These are phyloP conservation scores for Carpinus fangiana DNA, from an alignment of 306 rosid species.

Conservation along the genomic window DNA sequence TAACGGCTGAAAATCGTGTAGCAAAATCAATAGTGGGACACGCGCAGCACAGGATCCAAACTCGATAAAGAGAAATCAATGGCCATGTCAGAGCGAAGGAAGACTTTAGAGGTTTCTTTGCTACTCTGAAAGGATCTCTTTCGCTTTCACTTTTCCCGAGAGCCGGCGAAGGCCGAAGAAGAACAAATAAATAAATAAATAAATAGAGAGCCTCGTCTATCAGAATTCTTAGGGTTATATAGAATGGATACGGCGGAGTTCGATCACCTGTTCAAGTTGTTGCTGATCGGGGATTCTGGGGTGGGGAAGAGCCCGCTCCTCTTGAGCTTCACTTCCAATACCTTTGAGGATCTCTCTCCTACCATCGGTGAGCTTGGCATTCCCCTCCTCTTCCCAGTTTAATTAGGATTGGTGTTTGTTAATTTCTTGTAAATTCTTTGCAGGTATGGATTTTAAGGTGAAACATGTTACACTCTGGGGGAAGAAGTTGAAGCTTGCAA, in stretches of 20 bases:
- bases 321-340: constrained; percentile 63
- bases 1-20: too few species aligned
- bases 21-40: too few species aligned
- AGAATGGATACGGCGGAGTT: constrained; percentile 67
- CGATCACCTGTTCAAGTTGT: constrained; percentile 77
- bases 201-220: too few species aligned
- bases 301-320: constrained; percentile 85
- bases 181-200: too few species aligned
- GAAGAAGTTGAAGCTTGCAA: constrained; percentile 81
- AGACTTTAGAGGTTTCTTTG: too few species aligned
- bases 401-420: neutral
- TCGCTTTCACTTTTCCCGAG: too few species aligned
- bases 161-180: too few species aligned
- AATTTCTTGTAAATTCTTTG: constrained; percentile 17
- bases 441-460: constrained; percentile 89
- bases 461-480: constrained; percentile 61
- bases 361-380: constrained; percentile 38
- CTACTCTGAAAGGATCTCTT: too few species aligned
- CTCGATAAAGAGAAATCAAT: too few species aligned
- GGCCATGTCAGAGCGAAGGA: too few species aligned
- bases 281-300: constrained; percentile 81
- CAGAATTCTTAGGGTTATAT: too few species aligned
- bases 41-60: too few species aligned
- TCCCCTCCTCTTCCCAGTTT: neutral
- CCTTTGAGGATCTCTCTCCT: constrained; percentile 81